Evolutionary conservation across 257 asterid species (phyloP).

Genomic region (Solanum virginianum): DNA sequence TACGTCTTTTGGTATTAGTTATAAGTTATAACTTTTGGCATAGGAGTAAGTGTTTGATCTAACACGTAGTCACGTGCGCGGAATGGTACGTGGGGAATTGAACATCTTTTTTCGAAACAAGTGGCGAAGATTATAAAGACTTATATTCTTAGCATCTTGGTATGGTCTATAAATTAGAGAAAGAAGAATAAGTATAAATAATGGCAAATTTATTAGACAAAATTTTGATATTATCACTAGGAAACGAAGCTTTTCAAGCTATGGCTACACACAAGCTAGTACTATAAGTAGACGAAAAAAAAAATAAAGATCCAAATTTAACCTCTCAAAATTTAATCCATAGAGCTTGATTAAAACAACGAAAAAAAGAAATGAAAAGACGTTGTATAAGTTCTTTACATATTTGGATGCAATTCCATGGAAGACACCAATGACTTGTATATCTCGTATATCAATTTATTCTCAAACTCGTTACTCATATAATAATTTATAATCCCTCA

Average conservation of each 20-base stretch:
- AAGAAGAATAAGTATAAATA: no score
- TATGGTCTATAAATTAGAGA: no score
- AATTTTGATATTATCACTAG: no score
- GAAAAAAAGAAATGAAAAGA: not conserved
- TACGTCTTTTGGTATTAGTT: no score
- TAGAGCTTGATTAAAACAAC: not conserved
- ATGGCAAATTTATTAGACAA: no score
- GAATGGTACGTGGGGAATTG: no score
- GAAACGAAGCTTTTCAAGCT: not conserved
- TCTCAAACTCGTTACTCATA: constrained; percentile 31
- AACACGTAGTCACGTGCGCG: no score
- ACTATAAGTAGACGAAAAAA: not conserved
- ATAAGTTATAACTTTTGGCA: no score
- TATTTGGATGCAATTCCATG: constrained; percentile 24
- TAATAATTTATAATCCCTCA: not conserved
- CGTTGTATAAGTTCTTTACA: not conserved
- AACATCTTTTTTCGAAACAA: no score
- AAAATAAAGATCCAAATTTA: not conserved
- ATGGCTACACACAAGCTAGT: not conserved
- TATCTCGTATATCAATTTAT: constrained; percentile 57
- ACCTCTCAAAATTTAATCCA: not conserved
- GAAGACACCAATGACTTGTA: constrained; percentile 48
- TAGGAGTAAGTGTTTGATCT: no score
- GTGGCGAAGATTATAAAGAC: no score
- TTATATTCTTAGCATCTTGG: no score